Evolutionary conservation across 441 rosid genomes (phyloP), one percentile per base, ranked within the genome.

Genomic region (Biscutella laevigata): DNA sequence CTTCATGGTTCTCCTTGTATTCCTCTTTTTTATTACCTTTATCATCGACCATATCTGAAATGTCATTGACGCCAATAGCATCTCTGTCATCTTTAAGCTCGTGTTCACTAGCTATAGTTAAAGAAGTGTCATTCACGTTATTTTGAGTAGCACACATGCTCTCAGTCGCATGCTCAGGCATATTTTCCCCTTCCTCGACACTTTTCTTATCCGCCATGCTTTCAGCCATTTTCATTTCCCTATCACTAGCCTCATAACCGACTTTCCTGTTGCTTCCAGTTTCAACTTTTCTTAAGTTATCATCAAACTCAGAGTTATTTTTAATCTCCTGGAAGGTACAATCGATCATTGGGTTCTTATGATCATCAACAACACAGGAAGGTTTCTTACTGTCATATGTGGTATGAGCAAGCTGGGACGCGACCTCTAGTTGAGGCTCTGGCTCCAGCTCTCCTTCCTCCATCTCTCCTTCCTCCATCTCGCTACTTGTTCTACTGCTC

Each of bases 401-500:
- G 51, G 27, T 68, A 30, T 47, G 69, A 38, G 52, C 10, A 51
- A 3, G 47, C 38, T 6, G 38, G 7, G 69, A 27, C 0, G 35
- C 77, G 13, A 72, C 49, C 44, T 59, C 68, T 27, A 24, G 57
- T 13, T 43, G 65, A 4, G 67, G 72, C 48, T 83, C 96, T 5
- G 94, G 97, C 66, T 81, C 95, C 6, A 90, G 98, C n/a, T n/a
- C n/a, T n/a, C n/a, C n/a, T n/a, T n/a, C n/a, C 68, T 85, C 94
- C 16, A 92, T 82, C 71, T 92, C 96, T 21, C 98, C 98, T 82
- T 92, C 97, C 74, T 92, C 98, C 95, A 92, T 92, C 72, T 92
- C 98, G 68, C 98, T 88, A 27, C 83, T 78, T 46, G 80, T 67
- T 41, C 44, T 29, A 27, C 75, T 77, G 57, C 77, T 69, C 79